A percentile compares a stretch with the other conserved stretches of the same genome.
These are phyloP conservation scores for Suillus cothurnatus DNA, from an alignment of 768 basidiomycete genomes.

Conservation along the genomic window DNA sequence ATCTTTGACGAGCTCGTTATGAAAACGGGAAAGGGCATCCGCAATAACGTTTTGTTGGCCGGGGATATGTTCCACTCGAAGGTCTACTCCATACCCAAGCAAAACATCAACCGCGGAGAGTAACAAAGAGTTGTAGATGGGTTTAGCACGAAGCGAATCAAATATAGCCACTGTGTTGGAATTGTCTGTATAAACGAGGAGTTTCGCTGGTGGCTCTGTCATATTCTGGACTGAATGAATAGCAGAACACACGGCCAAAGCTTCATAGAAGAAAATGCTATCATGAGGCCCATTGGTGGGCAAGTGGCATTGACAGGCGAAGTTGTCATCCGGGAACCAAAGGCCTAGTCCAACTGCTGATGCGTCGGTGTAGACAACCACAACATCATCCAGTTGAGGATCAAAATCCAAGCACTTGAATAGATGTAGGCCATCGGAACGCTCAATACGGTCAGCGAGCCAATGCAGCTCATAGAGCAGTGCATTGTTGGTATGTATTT, in stretches of 20 bases:
- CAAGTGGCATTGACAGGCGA: background rate
- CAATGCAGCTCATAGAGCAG: background rate
- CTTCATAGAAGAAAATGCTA: background rate
- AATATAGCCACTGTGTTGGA: background rate
- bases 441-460: background rate
- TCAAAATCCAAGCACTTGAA: background rate
- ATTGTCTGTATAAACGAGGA: background rate
- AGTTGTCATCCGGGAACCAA: background rate
- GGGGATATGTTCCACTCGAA: background rate
- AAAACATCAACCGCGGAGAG: background rate
- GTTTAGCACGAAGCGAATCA: background rate
- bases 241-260: background rate
- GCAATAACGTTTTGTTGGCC: background rate
- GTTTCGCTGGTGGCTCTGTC: background rate
- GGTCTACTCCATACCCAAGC: accelerated
- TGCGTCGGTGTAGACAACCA: background rate
- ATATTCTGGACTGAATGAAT: background rate
- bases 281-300: background rate
- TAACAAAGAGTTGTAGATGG: background rate
- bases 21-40: background rate
- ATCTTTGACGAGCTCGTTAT: background rate
- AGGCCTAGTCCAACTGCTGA: background rate
- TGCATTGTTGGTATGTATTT: background rate
- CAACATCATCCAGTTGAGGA: background rate
- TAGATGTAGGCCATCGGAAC: background rate